These are phyloP conservation scores for Blepharisma undulans DNA, from an alignment of 169 alveolate genomes.

Conservation along the genomic window DNA sequence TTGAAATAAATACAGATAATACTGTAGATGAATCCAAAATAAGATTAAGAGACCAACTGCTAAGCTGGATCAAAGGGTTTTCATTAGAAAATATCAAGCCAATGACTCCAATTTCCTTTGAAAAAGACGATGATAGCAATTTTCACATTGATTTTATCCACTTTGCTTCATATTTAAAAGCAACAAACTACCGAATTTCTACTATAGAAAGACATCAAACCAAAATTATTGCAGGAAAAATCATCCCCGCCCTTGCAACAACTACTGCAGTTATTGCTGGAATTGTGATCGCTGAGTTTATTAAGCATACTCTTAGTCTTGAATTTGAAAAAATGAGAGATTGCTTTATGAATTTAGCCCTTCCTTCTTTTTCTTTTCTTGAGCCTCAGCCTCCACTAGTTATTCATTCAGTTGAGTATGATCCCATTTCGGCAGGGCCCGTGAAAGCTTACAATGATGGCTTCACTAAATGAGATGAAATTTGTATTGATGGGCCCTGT, in stretches of 20 bases:
- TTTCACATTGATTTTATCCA: slow-evolving; percentile 97
- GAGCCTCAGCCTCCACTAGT: not conserved
- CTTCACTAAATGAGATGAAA: slow-evolving; percentile 28
- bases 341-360: not conserved
- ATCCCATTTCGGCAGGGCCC: not conserved
- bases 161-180: slow-evolving; percentile 95
- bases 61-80: slow-evolving; percentile 69
- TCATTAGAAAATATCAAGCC: not conserved
- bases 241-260: slow-evolving; percentile 99
- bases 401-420: not conserved
- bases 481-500: not conserved
- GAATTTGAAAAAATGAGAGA: not conserved
- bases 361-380: not conserved
- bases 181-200: slow-evolving; percentile 93
- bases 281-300: slow-evolving; percentile 91
- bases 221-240: slow-evolving; percentile 98
- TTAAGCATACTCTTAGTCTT: slow-evolving; percentile 56
- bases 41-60: not conserved
- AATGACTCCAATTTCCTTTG: not conserved
- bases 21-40: not conserved
- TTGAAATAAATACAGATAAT: slow-evolving; percentile 46
- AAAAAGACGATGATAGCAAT: slow-evolving; percentile 94
- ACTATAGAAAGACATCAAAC: slow-evolving; percentile 87
- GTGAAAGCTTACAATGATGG: slow-evolving; percentile 19
- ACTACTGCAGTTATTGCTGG: slow-evolving; percentile 99